phyloP scores from a whole-genome alignment of 1,284 basidiomycete species.

The Heterobasidion annosum region DNA sequence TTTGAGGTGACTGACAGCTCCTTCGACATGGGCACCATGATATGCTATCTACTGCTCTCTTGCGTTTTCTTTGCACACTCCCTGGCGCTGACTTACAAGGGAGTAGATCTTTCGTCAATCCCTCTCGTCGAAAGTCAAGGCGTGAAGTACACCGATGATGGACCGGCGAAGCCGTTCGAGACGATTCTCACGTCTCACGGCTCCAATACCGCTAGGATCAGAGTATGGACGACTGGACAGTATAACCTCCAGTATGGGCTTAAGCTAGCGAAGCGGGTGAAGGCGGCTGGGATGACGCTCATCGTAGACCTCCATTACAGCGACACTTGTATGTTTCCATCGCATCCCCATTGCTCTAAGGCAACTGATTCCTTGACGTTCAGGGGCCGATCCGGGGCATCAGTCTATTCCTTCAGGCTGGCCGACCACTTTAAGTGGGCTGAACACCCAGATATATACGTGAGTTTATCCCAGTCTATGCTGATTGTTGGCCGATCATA shows the following conservation, averaged over 20 bases:
- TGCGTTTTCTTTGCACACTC: background rate
- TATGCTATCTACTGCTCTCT: background rate
- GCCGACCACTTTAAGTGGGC: constrained; percentile 38
- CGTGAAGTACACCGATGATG: constrained; percentile 36
- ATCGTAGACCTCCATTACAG: constrained; percentile 55
- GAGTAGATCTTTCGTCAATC: constrained; percentile 54
- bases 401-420: constrained; percentile 52
- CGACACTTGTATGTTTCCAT: constrained; percentile 40
- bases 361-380: background rate
- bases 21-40: background rate
- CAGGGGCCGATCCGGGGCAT: constrained; percentile 56
- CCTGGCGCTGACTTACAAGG: constrained; percentile 37
- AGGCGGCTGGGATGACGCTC: constrained; percentile 47
- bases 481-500: background rate
- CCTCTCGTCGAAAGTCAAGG: constrained; percentile 44
- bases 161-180: constrained; percentile 35
- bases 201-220: constrained; percentile 46
- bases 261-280: constrained; percentile 45
- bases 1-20: background rate
- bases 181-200: constrained; percentile 46
- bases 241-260: constrained; percentile 49
- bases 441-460: constrained; percentile 49
- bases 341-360: background rate
- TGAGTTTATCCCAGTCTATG: constrained; percentile 15
- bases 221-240: constrained; percentile 52